These are phyloP conservation scores for Tuber magnatum DNA, from an alignment of 495 filamentous ascomycete genomes.

Conservation along the genomic window DNA sequence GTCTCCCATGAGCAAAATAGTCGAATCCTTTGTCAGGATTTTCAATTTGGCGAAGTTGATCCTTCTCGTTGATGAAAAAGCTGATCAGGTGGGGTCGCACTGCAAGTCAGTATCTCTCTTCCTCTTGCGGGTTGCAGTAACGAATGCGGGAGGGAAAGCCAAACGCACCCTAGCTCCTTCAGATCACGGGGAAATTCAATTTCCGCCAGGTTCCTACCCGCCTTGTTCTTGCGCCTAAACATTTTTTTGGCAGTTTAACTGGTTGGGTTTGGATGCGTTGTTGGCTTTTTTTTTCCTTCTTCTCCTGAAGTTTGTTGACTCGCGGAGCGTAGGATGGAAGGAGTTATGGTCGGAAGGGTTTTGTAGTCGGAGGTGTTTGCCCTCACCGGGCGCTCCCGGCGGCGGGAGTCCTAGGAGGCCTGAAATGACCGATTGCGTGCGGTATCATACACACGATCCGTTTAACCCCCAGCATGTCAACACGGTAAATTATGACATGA, in stretches of 20 bases:
- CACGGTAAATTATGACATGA: background rate
- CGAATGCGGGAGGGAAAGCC: slow-evolving; percentile 4
- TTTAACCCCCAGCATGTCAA: background rate
- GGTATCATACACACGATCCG: background rate
- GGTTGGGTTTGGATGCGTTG: background rate
- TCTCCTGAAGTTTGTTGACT: slow-evolving; percentile 2
- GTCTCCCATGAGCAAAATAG: slow-evolving; percentile 29
- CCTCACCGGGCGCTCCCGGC: background rate
- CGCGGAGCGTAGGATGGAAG: background rate
- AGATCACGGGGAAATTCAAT: slow-evolving; percentile 35
- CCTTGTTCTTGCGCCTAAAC: slow-evolving; percentile 35
- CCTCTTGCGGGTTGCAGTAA: background rate
- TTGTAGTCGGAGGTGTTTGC: slow-evolving; percentile 7
- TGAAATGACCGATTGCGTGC: background rate
- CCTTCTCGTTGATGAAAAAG: slow-evolving; percentile 36
- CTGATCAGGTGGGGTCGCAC: slow-evolving; percentile 7
- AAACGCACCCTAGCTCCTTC: slow-evolving; percentile 33
- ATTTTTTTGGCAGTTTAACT: slow-evolving; percentile 12
- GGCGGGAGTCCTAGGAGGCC: background rate
- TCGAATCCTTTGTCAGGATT: slow-evolving; percentile 32
- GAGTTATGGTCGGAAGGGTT: background rate
- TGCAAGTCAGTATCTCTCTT: background rate
- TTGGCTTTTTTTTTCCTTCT: background rate
- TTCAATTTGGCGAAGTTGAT: slow-evolving; percentile 36
- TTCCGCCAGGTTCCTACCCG: slow-evolving; percentile 15